Percentiles rank a stretch among this genome's conserved stretches.
Conservation (phyloP, 257 asterid species). For the Nicotiana obtusifolia region DNA sequence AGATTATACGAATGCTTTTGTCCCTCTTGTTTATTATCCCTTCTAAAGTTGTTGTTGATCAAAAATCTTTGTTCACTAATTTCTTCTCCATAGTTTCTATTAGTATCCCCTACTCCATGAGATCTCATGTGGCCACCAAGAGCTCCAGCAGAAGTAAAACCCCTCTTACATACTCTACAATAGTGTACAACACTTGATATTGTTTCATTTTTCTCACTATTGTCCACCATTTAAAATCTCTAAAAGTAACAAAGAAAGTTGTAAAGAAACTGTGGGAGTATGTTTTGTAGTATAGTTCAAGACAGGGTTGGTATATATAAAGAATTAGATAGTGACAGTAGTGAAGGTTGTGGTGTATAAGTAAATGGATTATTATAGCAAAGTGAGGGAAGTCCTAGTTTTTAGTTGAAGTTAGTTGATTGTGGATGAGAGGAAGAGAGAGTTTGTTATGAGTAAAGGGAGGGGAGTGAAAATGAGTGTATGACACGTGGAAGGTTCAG, state of each 20-base stretch:
- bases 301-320: slow-evolving; percentile 1
- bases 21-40: slow-evolving; percentile 14
- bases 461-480: slow-evolving; percentile 22
- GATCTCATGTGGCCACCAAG: slow-evolving; percentile 63
- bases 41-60: background rate
- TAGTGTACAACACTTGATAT: slow-evolving; percentile 23
- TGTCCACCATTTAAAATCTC: slow-evolving; percentile 16
- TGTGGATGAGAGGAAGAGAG: slow-evolving; percentile 42
- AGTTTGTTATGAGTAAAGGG: slow-evolving; percentile 16
- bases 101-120: slow-evolving; percentile 34
- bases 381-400: slow-evolving; percentile 54
- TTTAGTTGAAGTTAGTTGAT: slow-evolving; percentile 39
- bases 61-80: slow-evolving; percentile 4
- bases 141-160: slow-evolving; percentile 46
- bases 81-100: slow-evolving; percentile 7
- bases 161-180: slow-evolving; percentile 41
- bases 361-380: slow-evolving; percentile 19
- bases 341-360: slow-evolving; percentile 17
- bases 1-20: slow-evolving; percentile 53
- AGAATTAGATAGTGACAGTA: slow-evolving; percentile 21
- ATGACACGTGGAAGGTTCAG: slow-evolving; percentile 29
- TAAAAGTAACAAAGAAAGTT: background rate
- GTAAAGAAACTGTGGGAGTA: background rate
- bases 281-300: background rate
- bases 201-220: slow-evolving; percentile 12